Percentiles rank a stretch among this genome's conserved stretches.
These are phyloP conservation scores for Trametes cinnabarina DNA, from an alignment of 768 basidiomycete genomes.

Conservation along the genomic window DNA sequence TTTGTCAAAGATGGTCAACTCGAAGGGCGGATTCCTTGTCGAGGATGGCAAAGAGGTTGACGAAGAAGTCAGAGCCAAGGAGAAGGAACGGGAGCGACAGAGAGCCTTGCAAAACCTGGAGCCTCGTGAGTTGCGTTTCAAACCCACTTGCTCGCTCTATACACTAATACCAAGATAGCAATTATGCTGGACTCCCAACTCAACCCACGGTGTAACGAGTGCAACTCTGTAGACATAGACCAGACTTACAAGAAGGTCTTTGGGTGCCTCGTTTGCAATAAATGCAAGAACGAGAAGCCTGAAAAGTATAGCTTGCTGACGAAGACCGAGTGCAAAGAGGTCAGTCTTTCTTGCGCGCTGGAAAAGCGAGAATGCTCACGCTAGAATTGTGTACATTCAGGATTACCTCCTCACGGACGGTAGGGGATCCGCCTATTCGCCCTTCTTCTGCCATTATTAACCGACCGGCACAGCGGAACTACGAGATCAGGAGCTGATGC, in stretches of 20 bases:
- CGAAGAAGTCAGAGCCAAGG: constrained; percentile 70
- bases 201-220: constrained; percentile 86
- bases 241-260: constrained; percentile 79
- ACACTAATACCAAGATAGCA: constrained; percentile 44
- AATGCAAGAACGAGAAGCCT: constrained; percentile 84
- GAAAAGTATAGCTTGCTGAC: constrained; percentile 94
- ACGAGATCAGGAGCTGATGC: constrained; percentile 86
- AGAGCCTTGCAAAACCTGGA: constrained; percentile 73
- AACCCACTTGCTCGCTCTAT: background rate
- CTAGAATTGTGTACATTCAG: too few relatives aligned
- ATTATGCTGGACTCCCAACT: constrained; percentile 68
- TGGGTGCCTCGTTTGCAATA: constrained; percentile 80
- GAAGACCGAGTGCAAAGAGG: constrained; percentile 98
- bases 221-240: constrained; percentile 87
- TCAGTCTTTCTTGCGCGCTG: constrained; percentile 37
- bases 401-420: constrained; percentile 95
- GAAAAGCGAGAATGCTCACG: too few relatives aligned
- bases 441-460: background rate
- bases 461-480: constrained; percentile 68
- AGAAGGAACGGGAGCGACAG: constrained; percentile 79
- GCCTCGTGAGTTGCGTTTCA: constrained; percentile 52
- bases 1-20: constrained; percentile 93
- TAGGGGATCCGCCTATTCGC: constrained; percentile 38
- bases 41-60: constrained; percentile 84
- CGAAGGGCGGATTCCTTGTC: constrained; percentile 92